Evolutionary conservation across 306 rosid species (phyloP).

Genomic region (Rubus parviflorus): DNA sequence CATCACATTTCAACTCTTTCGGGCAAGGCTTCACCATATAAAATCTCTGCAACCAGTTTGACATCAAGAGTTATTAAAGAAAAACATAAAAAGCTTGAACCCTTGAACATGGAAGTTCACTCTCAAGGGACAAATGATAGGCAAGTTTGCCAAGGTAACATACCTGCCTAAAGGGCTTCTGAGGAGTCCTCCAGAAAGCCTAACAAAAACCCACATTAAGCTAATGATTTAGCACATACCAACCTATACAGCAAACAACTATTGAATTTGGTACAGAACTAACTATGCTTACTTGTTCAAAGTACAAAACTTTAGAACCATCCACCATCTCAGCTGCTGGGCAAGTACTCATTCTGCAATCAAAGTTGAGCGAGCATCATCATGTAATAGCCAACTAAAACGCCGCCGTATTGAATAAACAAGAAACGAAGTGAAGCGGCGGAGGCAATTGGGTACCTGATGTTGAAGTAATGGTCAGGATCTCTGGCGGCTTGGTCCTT

Average conservation of each 20-base stretch:
- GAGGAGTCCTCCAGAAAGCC: constrained; percentile 99
- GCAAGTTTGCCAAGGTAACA: background rate
- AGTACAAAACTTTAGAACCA: constrained; percentile 84
- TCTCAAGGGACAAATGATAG: background rate
- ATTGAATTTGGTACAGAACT: background rate
- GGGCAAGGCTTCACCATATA: constrained; percentile 92
- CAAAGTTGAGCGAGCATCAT: background rate
- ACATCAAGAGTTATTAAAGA: background rate
- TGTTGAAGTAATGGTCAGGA: constrained; percentile 91
- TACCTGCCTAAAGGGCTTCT: constrained; percentile 98
- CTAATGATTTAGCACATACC: background rate
- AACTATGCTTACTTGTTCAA: constrained; percentile 66
- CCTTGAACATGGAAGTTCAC: background rate
- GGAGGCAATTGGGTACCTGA: constrained; percentile 45
- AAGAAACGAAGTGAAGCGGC: background rate
- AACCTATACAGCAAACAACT: background rate
- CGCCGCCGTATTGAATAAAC: background rate
- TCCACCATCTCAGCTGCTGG: constrained; percentile 97
- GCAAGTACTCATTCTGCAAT: constrained; percentile 55
- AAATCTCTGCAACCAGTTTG: constrained; percentile 70
- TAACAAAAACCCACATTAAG: constrained; percentile 37
- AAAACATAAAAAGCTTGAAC: constrained; percentile 5
- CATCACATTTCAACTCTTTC: constrained; percentile 94
- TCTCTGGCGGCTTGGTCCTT: constrained; percentile 89
- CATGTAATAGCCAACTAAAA: background rate